Base-by-base conservation (phyloP, 805 yeast genomes). In the Candida anglica region DNA sequence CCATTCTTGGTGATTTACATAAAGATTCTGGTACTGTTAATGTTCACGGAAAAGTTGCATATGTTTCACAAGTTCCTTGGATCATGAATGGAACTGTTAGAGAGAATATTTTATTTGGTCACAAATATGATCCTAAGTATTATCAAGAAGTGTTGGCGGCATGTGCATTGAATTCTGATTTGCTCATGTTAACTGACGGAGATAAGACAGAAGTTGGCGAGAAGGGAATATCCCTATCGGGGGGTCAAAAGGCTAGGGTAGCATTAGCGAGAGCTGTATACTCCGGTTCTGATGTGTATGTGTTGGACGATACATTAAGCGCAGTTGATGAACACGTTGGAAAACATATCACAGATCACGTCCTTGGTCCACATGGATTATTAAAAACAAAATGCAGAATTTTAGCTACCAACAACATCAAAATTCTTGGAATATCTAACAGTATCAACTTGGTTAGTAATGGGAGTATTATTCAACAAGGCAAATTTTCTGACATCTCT, bases 241-340 rank as follows among this genome's bases (percentile, higher is more conserved):
- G 98, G 32, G 98, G 98, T 28, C 98, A 93, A 60, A 93, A 93
- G 70, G 98, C 98, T 0, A 79, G 98, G 56, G 71, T 93, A 25
- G 80, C 95, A 1, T 72, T 93, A 34, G 98, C 98, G 0, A 77
- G 98, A 56, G 97, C 98, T 9, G 96, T 93, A 6, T 93, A 93
- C 55, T 76, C 96, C 8, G 73, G 98, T 44, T 93, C 98, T 3
- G 98, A 93, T 52, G 77, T 91, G 19, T 88, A 86, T 55, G 62
- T 93, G 25, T 63, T 93, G 42, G 98, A 93, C 57, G 98, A 93
- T 60, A 85, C 95, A 6, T 71, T 93, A 39, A 84, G 95, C 55
- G 98, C 98, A 17, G 98, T 93, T 27, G 98, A 93, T 61, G 97
- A 88, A 48, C 98, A 93, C 56, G 98, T 93, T 42, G 91, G 96